These are phyloP conservation scores for Cordyceps fumosorosea DNA, from an alignment of 2,329 filamentous ascomycete genomes.

Conservation along the genomic window DNA sequence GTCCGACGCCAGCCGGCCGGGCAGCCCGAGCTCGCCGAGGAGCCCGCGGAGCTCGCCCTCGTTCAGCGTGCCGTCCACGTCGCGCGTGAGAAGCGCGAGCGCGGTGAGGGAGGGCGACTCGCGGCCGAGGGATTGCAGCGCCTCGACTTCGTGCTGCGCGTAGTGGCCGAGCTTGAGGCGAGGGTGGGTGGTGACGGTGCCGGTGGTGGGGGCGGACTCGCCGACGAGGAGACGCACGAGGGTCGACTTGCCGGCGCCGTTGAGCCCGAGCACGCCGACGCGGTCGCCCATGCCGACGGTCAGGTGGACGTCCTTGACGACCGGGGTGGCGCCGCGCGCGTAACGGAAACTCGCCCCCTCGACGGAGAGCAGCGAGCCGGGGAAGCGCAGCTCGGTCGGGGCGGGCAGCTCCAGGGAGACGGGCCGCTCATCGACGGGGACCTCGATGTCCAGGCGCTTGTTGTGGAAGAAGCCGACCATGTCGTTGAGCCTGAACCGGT, in stretches of 20 bases:
- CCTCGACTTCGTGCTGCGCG: conserved; percentile 71
- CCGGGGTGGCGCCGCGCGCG: conserved; percentile 25
- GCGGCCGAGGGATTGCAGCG: conserved; percentile 50
- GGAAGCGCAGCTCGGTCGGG: conserved; percentile 65
- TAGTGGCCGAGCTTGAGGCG: conserved; percentile 68
- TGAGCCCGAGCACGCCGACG: conserved; percentile 69
- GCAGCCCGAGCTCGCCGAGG: conserved; percentile 62
- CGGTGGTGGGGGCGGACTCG: conserved; percentile 49
- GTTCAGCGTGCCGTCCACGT: conserved; percentile 43
- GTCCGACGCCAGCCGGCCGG: conserved; percentile 64
- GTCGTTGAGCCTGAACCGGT: conserved; percentile 77
- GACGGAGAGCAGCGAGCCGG: conserved; percentile 64
- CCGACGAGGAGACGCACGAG: conserved; percentile 65
- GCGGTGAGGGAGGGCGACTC: conserved; percentile 52
- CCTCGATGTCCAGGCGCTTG: conserved; percentile 60
- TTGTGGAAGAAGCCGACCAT: conserved; percentile 54
- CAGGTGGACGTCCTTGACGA: conserved; percentile 59
- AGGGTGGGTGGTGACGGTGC: conserved; percentile 59
- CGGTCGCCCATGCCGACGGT: conserved; percentile 68
- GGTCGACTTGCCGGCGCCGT: conserved; percentile 77
- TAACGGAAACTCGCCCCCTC: conserved; percentile 66
- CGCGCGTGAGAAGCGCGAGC: conserved; percentile 52
- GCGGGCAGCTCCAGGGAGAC: conserved; percentile 54
- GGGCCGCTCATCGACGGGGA: conserved; percentile 56
- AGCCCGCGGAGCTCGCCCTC: conserved; percentile 64